Base-by-base conservation (phyloP, 2,329 filamentous ascomycete species). In the Clonostachys rhizophaga region DNA sequence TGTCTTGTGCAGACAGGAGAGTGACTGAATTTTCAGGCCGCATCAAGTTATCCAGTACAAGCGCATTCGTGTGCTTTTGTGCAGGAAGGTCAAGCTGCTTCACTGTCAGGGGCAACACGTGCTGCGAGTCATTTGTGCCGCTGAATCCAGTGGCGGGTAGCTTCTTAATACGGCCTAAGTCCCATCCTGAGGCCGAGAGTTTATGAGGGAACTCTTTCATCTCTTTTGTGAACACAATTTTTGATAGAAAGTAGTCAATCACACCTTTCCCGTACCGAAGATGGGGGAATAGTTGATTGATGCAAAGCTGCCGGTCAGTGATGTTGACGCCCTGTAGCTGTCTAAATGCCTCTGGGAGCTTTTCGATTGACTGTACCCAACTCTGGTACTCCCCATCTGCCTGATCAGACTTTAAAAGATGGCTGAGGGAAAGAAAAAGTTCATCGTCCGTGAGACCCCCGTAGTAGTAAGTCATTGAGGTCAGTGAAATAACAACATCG, bases 391-490 rank as follows among this genome's bases (percentile, higher is more conserved):
- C 73, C 0, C 71, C 61, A 0, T 73, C 65, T 0, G 81, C 78
- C 34, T 85, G 78, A 34, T 84, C 78, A 0, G 75, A 74, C 46
- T 72, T 76, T 0, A 77, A 51, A 0, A 87, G 59, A 6, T 72
- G 67, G 33, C 76, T 63, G 0, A 87, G 60, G 1, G 65, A 64
- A 30, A 77, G 66, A 1, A 63, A 65, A 0, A 84, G 63, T 44
- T 86, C 80, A 1, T 54, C 41, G 3, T 68, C 50, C 2, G 47
- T 71, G 0, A 87, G 59, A 0, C 83, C 84, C 2, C 69, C 60
- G 44, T 88, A 85, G 54, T 90, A 90, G 54, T 86, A 88, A 0
- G 77, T 73, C 0, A 91, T 63, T 12, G 78, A 83, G 0, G 85
- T 89, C 2, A 90, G 67, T 0, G 82, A 34, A 3, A 89, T 83